Evolutionary conservation across 441 rosid species (phyloP).

Genomic region (Gossypium armourianum): DNA sequence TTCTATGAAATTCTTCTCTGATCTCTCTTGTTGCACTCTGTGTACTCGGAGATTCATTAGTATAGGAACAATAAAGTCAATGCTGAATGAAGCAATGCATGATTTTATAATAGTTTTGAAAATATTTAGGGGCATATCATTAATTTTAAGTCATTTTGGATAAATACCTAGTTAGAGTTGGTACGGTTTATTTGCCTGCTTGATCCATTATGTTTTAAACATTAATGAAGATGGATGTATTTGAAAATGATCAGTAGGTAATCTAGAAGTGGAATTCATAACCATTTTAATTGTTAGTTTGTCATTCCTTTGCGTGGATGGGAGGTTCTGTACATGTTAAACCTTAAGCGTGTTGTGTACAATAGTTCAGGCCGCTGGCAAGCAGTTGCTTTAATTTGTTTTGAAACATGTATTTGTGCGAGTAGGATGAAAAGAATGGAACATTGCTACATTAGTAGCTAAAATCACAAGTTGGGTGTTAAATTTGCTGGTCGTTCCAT

Average conservation of each 20-base stretch:
- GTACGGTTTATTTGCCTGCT: background rate
- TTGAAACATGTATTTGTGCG: background rate
- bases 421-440: background rate
- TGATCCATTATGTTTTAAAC: background rate
- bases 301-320: background rate
- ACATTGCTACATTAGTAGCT: background rate
- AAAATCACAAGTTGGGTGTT: background rate
- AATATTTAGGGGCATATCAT: background rate
- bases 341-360: background rate
- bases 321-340: constrained; percentile 1
- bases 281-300: background rate
- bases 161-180: background rate
- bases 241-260: background rate
- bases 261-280: background rate
- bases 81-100: too few species aligned
- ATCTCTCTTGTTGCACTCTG: background rate
- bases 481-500: background rate
- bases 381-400: background rate
- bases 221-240: background rate
- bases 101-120: too few species aligned
- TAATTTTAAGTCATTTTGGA: background rate
- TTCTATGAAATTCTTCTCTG: background rate
- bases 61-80: too few species aligned
- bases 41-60: background rate
- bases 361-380: background rate